phyloP scores from a whole-genome alignment of 179 eudicot genomes.

The Amaranthus tricolor region DNA sequence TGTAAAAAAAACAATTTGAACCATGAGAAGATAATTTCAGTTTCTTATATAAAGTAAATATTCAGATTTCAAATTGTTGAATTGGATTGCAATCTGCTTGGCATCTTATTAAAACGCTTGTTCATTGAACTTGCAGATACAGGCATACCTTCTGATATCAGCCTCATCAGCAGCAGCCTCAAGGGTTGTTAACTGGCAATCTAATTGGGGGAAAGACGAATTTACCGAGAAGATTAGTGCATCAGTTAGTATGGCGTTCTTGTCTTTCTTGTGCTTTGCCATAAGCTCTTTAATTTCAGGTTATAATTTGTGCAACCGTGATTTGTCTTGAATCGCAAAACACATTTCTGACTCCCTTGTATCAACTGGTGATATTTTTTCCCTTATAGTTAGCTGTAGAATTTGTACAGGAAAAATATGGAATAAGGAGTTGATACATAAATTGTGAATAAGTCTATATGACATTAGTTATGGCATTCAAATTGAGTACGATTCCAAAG shows the following conservation, averaged over 20 bases:
- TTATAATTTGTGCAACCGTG: constrained; percentile 55
- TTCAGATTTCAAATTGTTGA: neutral
- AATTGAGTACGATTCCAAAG: neutral
- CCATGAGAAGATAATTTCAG: neutral
- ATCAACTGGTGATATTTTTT: constrained; percentile 11
- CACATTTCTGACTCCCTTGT: neutral
- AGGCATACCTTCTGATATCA: constrained; percentile 81
- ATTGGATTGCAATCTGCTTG: too few species aligned
- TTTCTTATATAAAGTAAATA: neutral
- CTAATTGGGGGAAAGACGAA: constrained; percentile 87
- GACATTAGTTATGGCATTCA: constrained; percentile 21
- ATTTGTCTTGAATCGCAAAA: constrained; percentile 17
- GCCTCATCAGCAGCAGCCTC: constrained; percentile 89
- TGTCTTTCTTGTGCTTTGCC: constrained; percentile 75
- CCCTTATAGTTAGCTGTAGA: constrained; percentile 20
- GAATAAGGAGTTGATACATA: constrained; percentile 16
- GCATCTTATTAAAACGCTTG: too few species aligned
- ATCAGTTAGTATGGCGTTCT: constrained; percentile 71
- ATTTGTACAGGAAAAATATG: constrained; percentile 32
- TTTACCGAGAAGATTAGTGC: constrained; percentile 75
- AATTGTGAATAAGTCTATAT: constrained; percentile 20
- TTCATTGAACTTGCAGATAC: constrained; percentile 43
- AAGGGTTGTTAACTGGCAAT: constrained; percentile 68
- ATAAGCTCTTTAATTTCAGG: constrained; percentile 77
- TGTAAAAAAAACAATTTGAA: neutral